A percentile compares a stretch with the other conserved stretches of the same genome.
These are phyloP conservation scores for Basipetospora chlamydospora DNA, from an alignment of 2,329 filamentous ascomycete genomes.

Conservation along the genomic window DNA sequence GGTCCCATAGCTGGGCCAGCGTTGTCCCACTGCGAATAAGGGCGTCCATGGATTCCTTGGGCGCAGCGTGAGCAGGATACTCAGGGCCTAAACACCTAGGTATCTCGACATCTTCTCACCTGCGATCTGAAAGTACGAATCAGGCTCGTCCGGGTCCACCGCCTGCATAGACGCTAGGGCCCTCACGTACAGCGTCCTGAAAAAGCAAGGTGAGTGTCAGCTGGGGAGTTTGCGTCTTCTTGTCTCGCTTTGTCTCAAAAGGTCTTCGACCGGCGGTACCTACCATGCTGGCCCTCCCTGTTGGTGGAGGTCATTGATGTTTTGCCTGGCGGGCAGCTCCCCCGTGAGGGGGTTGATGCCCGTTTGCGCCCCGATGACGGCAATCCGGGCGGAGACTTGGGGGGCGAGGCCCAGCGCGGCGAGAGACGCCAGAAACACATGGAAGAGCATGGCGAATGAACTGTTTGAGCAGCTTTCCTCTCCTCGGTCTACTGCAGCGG, in stretches of 20 bases:
- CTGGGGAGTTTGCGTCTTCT: not conserved
- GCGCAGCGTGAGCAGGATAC: too few species aligned
- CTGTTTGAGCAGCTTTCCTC: too few species aligned
- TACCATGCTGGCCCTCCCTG: constrained; percentile 30
- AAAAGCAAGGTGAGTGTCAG: not conserved
- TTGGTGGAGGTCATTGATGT: constrained; percentile 30
- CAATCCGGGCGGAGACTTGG: constrained; percentile 5
- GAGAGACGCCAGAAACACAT: too few species aligned
- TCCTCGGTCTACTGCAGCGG: too few species aligned
- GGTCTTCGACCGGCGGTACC: too few species aligned
- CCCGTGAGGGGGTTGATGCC: constrained; percentile 22
- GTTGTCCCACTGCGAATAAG: constrained; percentile 26
- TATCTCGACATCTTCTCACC: constrained; percentile 18
- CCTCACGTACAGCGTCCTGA: constrained; percentile 37
- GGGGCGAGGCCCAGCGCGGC: not conserved
- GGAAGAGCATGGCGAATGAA: too few species aligned
- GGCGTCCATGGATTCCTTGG: constrained; percentile 28
- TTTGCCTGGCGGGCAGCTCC: constrained; percentile 27
- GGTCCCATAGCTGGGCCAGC: constrained; percentile 16
- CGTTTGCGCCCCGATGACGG: constrained; percentile 22
- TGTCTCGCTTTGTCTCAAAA: not conserved
- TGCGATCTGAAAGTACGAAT: constrained; percentile 35
- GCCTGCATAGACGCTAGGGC: constrained; percentile 28
- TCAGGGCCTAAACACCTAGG: not conserved
- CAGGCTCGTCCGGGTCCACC: constrained; percentile 22